Evolutionary conservation across 768 basidiomycete genomes (phyloP).

Genomic region (Boletus subparvulus): DNA sequence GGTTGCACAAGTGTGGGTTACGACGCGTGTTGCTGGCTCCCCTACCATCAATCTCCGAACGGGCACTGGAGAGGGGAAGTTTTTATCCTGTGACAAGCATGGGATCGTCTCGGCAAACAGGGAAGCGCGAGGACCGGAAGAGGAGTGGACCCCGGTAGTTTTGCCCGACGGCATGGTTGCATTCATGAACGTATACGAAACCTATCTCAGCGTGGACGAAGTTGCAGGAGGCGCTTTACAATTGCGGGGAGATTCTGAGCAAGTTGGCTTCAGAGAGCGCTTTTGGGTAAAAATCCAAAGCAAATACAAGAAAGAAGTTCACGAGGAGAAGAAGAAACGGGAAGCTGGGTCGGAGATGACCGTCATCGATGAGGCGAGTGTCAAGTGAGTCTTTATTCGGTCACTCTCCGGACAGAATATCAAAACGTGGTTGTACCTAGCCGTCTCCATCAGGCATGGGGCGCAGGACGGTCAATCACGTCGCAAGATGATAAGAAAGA

Average conservation of each 20-base stretch:
- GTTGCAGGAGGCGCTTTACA: conserved; percentile 79
- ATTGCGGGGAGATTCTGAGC: conserved; percentile 81
- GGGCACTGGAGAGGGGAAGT: conserved; percentile 86
- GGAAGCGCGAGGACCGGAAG: conserved; percentile 89
- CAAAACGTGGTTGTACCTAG: conserved; percentile 38
- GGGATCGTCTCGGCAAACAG: conserved; percentile 82
- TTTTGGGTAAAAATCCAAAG: conserved; percentile 90
- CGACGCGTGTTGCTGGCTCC: conserved; percentile 81
- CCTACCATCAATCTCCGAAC: conserved; percentile 83
- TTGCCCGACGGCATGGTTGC: conserved; percentile 84
- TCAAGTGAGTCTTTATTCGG: conserved; percentile 58
- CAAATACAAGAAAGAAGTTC: conserved; percentile 84
- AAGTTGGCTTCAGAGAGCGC: conserved; percentile 80
- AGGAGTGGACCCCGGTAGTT: conserved; percentile 89
- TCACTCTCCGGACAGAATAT: not conserved
- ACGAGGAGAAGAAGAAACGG: conserved; percentile 72
- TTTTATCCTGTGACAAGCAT: conserved; percentile 83
- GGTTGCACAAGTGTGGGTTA: conserved; percentile 90
- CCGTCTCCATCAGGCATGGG: conserved; percentile 79
- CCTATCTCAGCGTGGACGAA: conserved; percentile 82
- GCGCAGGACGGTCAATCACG: conserved; percentile 70
- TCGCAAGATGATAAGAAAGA: conserved; percentile 72
- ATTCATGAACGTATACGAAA: conserved; percentile 87
- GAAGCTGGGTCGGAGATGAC: conserved; percentile 51
- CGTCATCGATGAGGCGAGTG: conserved; percentile 66